Base-by-base conservation (phyloP, 225 moss, liverwort and hornwort genomes). In the Straminergon stramineum region DNA sequence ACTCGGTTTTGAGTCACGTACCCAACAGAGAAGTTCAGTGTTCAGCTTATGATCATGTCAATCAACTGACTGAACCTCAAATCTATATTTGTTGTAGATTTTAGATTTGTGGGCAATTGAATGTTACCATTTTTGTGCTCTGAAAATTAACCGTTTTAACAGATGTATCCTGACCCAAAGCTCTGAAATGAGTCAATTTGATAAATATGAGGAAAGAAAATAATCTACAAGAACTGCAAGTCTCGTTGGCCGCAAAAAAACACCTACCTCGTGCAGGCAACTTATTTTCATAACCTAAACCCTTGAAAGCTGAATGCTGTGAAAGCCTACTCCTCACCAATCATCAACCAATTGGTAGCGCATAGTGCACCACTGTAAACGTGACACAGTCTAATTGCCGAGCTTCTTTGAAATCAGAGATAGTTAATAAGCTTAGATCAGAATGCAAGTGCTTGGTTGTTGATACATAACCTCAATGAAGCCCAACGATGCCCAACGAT, bases 1-100 rank as follows among this genome's bases (percentile, higher is more conserved):
- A 28, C 58, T 58, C 39, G 28, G n/a, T 60, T 60, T 60, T 12
- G 58, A 58, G 58, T n/a, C 58, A 6, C 48, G 8, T 48, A 79
- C 11, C 16, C n/a, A 56, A n/a, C 0, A 26, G 23, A n/a, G 26
- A 17, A 17, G 4, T n/a, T 79, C n/a, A 0, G 3, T 39, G 39
- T 60, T 39, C 37, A 78, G 28, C 28, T 80, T 28, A 12, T n/a
- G 2, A 18, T 60, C 58, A 60, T 27, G 58, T 79, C 17, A 58
- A 27, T 79, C 39, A 39, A 18, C 18, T 58, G 39, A 18, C 28
- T 39, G 18, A 39, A 18, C 3, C 28, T 58, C 39, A 60, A 39
- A 39, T 60, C 39, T 37, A 39, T n/a, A 39, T 17, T 26, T 2
- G 0, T n/a, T 26, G 5, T 0, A 15, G 56, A 4, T 57, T 56